Evolutionary conservation across 2,329 filamentous ascomycete species (phyloP), one percentile per base, ranked within the genome.

Genomic region (Pyricularia grisea): DNA sequence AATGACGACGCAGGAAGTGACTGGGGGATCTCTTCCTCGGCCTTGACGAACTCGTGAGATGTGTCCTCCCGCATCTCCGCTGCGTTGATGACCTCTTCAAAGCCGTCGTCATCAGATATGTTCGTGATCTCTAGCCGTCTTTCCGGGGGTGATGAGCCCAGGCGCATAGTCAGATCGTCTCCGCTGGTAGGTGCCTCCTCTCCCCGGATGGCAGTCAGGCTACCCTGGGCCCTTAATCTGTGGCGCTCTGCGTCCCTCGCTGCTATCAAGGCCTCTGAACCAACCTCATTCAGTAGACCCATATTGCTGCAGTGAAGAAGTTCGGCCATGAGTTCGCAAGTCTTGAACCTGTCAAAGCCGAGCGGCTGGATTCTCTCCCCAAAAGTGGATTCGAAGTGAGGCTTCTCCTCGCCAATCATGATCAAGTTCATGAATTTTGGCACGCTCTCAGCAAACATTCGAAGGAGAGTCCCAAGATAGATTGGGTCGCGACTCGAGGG

Each of bases 231-330:
- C 73, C 93, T 90, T 61, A 98, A 81, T 58, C 88, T 87, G 73
- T 96, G 92, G 67, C 95, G 88, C 77, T 97, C 93, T 12, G 84
- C 80, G 75, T 99, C 94, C 70, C 95, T 87, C 61, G 88, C 84
- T 71, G 86, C 88, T 70, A 98, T 93, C 72, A 97, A 88, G 72
- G 93, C 90, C 77, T 99, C 94, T 12, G 93, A 94, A 36, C 94
- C 95, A 11, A 88, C 83, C 77, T 98, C 94, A 76, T 99, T 99
- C 72, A 99, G 82, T 50, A 99, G 83, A 6, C 92, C 94, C 95
- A 99, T 99, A 77, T 99, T 99, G 78, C 94, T 98, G 80, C 95
- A 99, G 79, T 99, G 95, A 58, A 99, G 81, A 64, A 99, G 83
- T 79, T 99, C 95, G 0, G 95, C 95, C 95, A 99, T 98, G 70